Conservation (phyloP, 2,329 filamentous ascomycete species). For the Pseudocercospora musae region DNA sequence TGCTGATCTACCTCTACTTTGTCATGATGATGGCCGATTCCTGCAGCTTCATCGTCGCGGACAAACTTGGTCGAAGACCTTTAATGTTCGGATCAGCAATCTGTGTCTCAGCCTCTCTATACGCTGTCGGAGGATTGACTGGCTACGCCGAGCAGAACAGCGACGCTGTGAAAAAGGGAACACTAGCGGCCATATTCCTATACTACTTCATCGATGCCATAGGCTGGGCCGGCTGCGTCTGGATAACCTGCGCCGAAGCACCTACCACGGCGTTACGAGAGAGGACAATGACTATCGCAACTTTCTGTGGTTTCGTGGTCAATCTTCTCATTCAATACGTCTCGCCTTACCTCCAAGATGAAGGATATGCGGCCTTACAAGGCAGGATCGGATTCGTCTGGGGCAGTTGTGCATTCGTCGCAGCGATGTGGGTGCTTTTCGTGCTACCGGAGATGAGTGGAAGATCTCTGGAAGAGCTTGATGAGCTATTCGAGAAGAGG, state of each 20-base stretch:
- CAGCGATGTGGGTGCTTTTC: constrained; percentile 9
- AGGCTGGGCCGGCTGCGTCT: constrained; percentile 10
- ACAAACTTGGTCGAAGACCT: constrained; percentile 11
- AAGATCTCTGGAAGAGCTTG: constrained; percentile 11
- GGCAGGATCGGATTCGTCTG: constrained; percentile 14
- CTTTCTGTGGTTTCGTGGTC: constrained; percentile 12
- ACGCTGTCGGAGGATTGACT: constrained; percentile 7
- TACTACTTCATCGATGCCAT: constrained; percentile 10
- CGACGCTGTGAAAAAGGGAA: constrained; percentile 7
- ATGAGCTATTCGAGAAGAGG: constrained; percentile 15
- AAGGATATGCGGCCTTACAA: constrained; percentile 12
- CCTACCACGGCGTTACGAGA: constrained; percentile 10
- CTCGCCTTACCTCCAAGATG: constrained; percentile 12
- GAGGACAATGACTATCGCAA: constrained; percentile 13
- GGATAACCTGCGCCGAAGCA: constrained; percentile 15
- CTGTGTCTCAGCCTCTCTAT: constrained; percentile 3
- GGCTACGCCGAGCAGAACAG: constrained; percentile 6
- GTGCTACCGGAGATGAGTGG: constrained; percentile 14
- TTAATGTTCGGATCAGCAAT: constrained; percentile 11
- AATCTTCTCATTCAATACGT: constrained; percentile 17
- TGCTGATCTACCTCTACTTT: constrained; percentile 16
- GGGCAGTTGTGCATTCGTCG: constrained; percentile 12
- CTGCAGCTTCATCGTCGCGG: constrained; percentile 10
- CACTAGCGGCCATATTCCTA: constrained; percentile 10
- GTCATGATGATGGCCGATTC: constrained; percentile 10